A percentile compares a stretch with the other conserved stretches of the same genome.
Conservation (phyloP, 192 early-diverging fungal genomes). For the Funneliformis mosseae region DNA sequence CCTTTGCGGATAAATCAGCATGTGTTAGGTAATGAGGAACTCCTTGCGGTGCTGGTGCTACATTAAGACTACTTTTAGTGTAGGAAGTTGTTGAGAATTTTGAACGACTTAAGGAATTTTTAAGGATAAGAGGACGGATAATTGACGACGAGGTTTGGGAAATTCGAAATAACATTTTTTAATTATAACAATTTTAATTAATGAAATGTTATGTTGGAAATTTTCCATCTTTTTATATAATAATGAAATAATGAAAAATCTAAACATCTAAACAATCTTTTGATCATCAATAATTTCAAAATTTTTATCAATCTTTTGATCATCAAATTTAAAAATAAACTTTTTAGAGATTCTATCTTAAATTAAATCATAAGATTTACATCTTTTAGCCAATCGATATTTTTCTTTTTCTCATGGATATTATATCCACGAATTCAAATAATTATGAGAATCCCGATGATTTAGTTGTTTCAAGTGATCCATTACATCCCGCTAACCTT, state of each 20-base stretch:
- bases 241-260: not conserved
- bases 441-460: not conserved
- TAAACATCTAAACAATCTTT: not conserved
- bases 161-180: not conserved
- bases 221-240: not conserved
- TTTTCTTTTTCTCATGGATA: too few species aligned
- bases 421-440: not conserved
- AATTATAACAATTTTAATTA: not conserved
- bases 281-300: not conserved
- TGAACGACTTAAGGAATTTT: not conserved
- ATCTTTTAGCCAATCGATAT: too few species aligned
- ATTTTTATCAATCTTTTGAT: not conserved
- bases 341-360: too few species aligned
- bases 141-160: not conserved
- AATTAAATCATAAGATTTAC: too few species aligned
- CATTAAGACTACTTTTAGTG: not conserved
- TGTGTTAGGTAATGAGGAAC: slow-evolving; percentile 74
- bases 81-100: not conserved
- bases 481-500: slow-evolving; percentile 76
- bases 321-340: not conserved
- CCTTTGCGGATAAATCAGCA: slow-evolving; percentile 75
- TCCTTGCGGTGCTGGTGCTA: slow-evolving; percentile 12
- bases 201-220: not conserved
- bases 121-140: not conserved
- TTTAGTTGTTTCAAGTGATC: slow-evolving; percentile 60